Evolutionary conservation across 306 rosid genomes (phyloP), one percentile per base, ranked within the genome.

Genomic region (Delonix regia): DNA sequence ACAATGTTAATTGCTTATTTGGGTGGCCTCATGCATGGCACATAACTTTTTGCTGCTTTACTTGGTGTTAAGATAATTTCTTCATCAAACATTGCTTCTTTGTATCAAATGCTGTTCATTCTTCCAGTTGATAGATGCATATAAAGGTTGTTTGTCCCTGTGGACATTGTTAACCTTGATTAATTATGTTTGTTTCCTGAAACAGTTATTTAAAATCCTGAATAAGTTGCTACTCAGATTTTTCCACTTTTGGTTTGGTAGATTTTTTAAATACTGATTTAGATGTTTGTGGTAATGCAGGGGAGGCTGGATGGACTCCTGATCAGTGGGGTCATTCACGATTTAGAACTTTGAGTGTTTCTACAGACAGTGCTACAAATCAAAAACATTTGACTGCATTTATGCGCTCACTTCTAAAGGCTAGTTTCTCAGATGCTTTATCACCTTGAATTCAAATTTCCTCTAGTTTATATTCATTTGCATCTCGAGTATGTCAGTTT

Each of bases 281-380:
- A 69, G 53, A 71, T 78, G 75, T 63, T 75, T 83, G 25, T 76
- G 75, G 47, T 77, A 63, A 79, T 88, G 78, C 86, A 95, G 99
- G 89, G 83, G 98, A 89, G 83, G 99, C 97, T 49, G 98, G 97
- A 51, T 93, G 98, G 96, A 93, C 96, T 57, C 90, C 96, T 82
- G 99, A 95, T 79, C 99, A 93, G 82, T 93, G 89, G 89, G 97
- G 92, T 67, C 96, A 85, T 86, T 91, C 98, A 69, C 84, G 98
- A 62, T 90, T 89, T 80, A 88, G 90, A 82, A 25, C 80, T 77
- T 79, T 81, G 75, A 83, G 67, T 76, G 83, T 80, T 74, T 83
- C 96, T 55, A 60, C 92, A 16, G 97, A 95, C 72, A 87, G 51
- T 82, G 89, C 81, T 60, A 78, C 91, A 49, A 88, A 86, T 80